Evolutionary conservation across 495 filamentous ascomycete genomes (phyloP).

Genomic region (Apiosordaria backusii): DNA sequence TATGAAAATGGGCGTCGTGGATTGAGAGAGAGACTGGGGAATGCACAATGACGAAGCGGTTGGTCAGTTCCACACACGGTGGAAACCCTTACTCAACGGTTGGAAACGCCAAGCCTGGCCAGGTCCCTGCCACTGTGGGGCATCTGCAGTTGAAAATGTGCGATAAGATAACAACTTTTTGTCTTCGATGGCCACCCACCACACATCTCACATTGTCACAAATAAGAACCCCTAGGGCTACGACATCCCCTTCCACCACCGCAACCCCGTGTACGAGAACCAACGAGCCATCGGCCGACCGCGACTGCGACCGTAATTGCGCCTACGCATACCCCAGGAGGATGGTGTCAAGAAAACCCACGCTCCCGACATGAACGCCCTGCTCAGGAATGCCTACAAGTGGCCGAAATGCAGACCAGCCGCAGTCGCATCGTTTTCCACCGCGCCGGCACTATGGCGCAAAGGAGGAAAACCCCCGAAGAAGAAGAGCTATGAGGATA

Average conservation of each 20-base stretch:
- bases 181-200: background rate
- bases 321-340: conserved; percentile 1
- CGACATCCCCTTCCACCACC: background rate
- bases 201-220: background rate
- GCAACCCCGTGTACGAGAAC: background rate
- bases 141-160: background rate
- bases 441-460: background rate
- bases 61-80: background rate
- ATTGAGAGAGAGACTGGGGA: background rate
- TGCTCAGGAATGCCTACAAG: conserved; percentile 23
- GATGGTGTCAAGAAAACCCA: conserved; percentile 22
- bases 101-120: conserved; percentile 5
- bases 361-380: conserved; percentile 29
- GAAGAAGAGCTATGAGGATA: background rate
- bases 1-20: background rate
- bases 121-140: background rate
- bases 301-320: background rate
- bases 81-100: background rate
- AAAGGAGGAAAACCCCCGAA: background rate
- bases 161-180: conserved; percentile 10
- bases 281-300: background rate
- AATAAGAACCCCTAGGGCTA: background rate
- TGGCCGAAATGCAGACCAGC: conserved; percentile 13
- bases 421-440: background rate
- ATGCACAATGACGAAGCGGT: conserved; percentile 9